Evolutionary conservation across 1,284 basidiomycete species (phyloP), one percentile per base, ranked within the genome.

Genomic region (Chalciporus sp.): DNA sequence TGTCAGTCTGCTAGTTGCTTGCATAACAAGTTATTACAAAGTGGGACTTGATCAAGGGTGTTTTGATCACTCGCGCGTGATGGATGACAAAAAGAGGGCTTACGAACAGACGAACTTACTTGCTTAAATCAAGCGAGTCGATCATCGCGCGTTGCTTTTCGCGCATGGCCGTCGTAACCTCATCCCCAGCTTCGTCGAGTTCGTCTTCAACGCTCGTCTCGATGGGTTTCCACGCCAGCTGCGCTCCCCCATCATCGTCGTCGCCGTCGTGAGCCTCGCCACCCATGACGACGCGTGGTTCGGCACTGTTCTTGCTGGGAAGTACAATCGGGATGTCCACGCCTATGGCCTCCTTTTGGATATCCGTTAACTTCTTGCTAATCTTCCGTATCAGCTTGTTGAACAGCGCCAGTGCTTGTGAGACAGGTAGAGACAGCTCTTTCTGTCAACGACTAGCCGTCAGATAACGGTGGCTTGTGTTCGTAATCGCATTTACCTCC

Each of bases 341-440:
- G 28, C 80, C 85, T 54, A 95, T 84, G 3, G 85, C 88, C 11
- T 77, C 82, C 70, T 92, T 92, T 67, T 94, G 92, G 20, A 98
- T 81, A 51, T 92, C 89, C 51, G 88, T 80, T 46, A 99, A 74
- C 28, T 83, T 78, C 63, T 90, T 91, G 60, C 84, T 86, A 56
- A 98, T 83, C 73, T 95, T 93, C 50, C 94, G 86, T 49, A 98
- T 77, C 29, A 94, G 81, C 76, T 99, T 98, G 62, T 88, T 88
- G 70, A 99, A 95, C 37, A 98, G 78, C 0, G 96, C 95, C 14
- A 99, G 81, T 0, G 86, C 82, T 72, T 99, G 96, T 3, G 89
- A 89, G 20, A 94, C 86, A 0, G 93, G 90, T 0, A 98, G 74
- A 20, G 86, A 84, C 19, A 99, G 78, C 67, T 97, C 94, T 31